A percentile compares a stretch with the other conserved stretches of the same genome.
Conservation (phyloP, 2,329 filamentous ascomycete genomes). For the Fusarium domesticum region DNA sequence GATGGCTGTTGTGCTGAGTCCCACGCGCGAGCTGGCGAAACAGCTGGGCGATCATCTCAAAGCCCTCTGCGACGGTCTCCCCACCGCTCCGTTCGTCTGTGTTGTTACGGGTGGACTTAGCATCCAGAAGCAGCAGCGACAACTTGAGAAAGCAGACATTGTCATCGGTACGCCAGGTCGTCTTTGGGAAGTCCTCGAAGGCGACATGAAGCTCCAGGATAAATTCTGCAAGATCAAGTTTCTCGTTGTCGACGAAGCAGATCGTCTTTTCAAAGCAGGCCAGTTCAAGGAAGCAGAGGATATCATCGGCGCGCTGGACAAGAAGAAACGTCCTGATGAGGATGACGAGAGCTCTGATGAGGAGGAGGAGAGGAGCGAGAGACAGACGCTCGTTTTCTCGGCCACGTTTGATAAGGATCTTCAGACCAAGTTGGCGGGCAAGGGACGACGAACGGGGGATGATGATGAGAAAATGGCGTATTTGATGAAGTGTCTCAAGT, state of each 20-base stretch:
- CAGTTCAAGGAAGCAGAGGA: constrained; percentile 94
- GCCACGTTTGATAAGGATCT: constrained; percentile 91
- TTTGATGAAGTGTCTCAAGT: constrained; percentile 83
- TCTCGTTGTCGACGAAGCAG: constrained; percentile 90
- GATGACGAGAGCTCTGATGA: constrained; percentile 51
- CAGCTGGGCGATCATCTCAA: constrained; percentile 83
- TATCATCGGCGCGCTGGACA: constrained; percentile 77
- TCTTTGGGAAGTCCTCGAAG: constrained; percentile 89
- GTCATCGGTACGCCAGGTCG: constrained; percentile 91
- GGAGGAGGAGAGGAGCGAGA: constrained; percentile 37
- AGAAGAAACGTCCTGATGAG: constrained; percentile 59
- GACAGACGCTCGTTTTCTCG: constrained; percentile 94
- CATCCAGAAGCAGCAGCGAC: constrained; percentile 89
- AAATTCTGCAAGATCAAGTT: constrained; percentile 74
- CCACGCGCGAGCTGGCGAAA: constrained; percentile 89
- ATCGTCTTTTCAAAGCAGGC: constrained; percentile 84
- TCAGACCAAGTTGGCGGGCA: constrained; percentile 86
- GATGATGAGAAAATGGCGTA: constrained; percentile 88
- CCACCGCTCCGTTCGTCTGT: constrained; percentile 68
- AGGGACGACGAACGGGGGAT: constrained; percentile 55
- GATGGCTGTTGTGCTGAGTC: constrained; percentile 78
- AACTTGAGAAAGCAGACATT: constrained; percentile 80
- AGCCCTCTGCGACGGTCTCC: constrained; percentile 62
- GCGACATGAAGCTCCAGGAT: constrained; percentile 64
- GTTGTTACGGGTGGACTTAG: constrained; percentile 90